Percentiles rank a stretch among this genome's conserved stretches.
phyloP scores from a whole-genome alignment of 768 basidiomycete genomes.

The Krasilnikovozyma curviuscula region DNA sequence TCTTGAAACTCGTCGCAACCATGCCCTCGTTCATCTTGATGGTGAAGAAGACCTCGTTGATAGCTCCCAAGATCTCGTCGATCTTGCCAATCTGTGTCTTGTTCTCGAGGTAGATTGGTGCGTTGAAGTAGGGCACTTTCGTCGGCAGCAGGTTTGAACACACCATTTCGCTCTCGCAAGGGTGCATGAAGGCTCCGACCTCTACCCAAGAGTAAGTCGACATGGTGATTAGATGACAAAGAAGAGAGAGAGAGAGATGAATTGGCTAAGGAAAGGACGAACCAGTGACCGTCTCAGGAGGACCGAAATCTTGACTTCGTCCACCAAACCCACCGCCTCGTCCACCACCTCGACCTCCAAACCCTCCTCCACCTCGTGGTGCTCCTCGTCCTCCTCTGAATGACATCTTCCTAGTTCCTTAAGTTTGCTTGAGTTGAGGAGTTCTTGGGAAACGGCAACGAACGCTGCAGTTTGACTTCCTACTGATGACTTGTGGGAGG shows the following conservation, averaged over 20 bases:
- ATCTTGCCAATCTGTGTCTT: constrained; percentile 92
- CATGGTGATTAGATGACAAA: background rate
- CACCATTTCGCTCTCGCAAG: constrained; percentile 96
- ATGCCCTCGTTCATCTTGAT: constrained; percentile 94
- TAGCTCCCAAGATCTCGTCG: constrained; percentile 97
- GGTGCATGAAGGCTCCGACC: constrained; percentile 78
- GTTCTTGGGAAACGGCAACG: no score
- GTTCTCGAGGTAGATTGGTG: constrained; percentile 90
- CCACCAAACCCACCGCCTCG: constrained; percentile 28
- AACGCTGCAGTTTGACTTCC: no score
- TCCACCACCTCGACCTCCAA: no score
- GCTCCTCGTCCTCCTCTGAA: no score
- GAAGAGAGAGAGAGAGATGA: background rate
- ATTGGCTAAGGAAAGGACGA: constrained; percentile 16
- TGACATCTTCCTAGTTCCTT: no score
- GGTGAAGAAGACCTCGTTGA: constrained; percentile 95
- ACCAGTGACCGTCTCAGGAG: constrained; percentile 32
- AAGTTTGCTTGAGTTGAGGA: no score
- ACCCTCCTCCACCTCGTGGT: no score
- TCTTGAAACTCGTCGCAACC: constrained; percentile 86
- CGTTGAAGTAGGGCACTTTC: constrained; percentile 97
- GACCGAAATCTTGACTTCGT: constrained; percentile 27
- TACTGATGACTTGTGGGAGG: no score
- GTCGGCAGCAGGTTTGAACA: constrained; percentile 65
- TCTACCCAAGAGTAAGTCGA: constrained; percentile 35